Evolutionary conservation across 208 protist genomes (phyloP).

Genomic region (Acanthamoeba sp.): DNA sequence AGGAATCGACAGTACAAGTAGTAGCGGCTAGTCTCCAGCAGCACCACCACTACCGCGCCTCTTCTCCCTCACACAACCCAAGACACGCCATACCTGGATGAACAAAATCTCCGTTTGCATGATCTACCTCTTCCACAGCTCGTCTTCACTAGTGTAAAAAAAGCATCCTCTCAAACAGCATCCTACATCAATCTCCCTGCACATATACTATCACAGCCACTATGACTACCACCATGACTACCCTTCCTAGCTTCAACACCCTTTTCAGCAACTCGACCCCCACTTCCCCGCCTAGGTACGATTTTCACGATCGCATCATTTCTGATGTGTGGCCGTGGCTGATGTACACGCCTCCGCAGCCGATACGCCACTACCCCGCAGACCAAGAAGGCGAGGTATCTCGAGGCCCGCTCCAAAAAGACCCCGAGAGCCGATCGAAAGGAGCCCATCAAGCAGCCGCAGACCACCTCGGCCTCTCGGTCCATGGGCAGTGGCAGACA

Average conservation of each 20-base stretch:
- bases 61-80: no score
- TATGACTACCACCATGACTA: neutral
- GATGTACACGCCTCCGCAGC: neutral
- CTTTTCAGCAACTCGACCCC: neutral
- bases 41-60: no score
- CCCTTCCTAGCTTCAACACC: neutral
- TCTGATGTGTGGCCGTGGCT: neutral
- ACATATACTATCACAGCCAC: neutral
- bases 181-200: slow-evolving; percentile 4
- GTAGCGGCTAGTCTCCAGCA: neutral
- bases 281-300: neutral
- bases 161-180: neutral
- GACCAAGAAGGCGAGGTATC: slow-evolving; percentile 14
- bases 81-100: neutral
- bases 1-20: neutral
- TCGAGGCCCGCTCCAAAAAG: neutral
- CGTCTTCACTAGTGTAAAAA: neutral
- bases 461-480: neutral
- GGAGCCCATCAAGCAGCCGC: neutral
- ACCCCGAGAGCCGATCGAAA: neutral
- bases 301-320: neutral
- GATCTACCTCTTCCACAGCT: neutral
- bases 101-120: neutral
- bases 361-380: neutral
- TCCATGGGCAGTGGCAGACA: neutral